These are phyloP conservation scores for Diaporthe capsici DNA, from an alignment of 2,329 filamentous ascomycete species.

Conservation along the genomic window DNA sequence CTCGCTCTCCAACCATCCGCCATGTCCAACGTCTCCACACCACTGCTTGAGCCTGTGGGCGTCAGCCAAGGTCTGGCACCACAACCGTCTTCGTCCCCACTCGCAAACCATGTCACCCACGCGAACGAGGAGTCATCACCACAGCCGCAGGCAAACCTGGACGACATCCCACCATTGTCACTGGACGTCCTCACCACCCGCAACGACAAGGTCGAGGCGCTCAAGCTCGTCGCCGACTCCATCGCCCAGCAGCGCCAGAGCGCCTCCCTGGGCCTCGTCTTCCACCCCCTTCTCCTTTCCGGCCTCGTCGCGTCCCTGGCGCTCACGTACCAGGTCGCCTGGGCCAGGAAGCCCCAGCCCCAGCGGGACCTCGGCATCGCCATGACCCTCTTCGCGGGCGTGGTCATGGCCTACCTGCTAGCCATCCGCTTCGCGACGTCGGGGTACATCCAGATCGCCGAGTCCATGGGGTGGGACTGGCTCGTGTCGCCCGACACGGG, in stretches of 20 bases:
- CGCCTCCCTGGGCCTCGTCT: conserved; percentile 74
- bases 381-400: conserved; percentile 70
- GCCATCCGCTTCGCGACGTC: conserved; percentile 71
- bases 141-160: conserved; percentile 50
- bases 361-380: conserved; percentile 67
- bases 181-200: conserved; percentile 69
- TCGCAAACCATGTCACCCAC: conserved; percentile 48
- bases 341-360: conserved; percentile 51
- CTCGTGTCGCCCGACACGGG: conserved; percentile 58
- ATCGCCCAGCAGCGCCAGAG: conserved; percentile 85
- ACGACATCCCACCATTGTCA: conserved; percentile 74
- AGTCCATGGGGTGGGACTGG: conserved; percentile 74
- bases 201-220: conserved; percentile 74
- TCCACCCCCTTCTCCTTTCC: conserved; percentile 70
- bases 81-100: conserved; percentile 52
- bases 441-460: conserved; percentile 75
- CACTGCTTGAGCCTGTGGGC: conserved; percentile 67
- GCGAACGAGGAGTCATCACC: conserved; percentile 51
- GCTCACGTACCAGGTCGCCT: conserved; percentile 62
- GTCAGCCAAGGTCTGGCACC: conserved; percentile 45
- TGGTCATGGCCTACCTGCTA: conserved; percentile 75
- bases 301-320: conserved; percentile 61
- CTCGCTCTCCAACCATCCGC: conserved; percentile 76
- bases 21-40: conserved; percentile 74
- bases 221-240: conserved; percentile 84